A percentile compares a stretch with the other conserved stretches of the same genome.
phyloP scores from a whole-genome alignment of 208 protist genomes.

The Crithidia expoeki region DNA sequence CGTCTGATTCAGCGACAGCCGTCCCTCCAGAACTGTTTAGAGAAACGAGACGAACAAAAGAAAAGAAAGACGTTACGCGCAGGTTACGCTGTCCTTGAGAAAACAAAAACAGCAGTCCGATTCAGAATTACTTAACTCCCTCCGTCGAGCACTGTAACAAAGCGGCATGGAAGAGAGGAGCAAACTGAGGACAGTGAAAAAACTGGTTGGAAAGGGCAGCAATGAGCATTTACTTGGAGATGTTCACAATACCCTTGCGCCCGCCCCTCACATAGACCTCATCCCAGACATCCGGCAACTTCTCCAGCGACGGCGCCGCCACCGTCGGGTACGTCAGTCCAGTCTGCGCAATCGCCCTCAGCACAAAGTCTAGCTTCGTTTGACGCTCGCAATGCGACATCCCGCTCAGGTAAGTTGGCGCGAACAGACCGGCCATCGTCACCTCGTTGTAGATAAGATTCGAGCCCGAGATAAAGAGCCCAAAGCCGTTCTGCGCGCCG shows the following conservation, averaged over 20 bases:
- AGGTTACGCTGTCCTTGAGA: no score
- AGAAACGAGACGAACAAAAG: no score
- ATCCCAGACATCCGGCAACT: constrained; percentile 76
- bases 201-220: no score
- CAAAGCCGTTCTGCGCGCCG: constrained; percentile 77
- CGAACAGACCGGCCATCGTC: constrained; percentile 72
- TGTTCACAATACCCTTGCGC: constrained; percentile 57
- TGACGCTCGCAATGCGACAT: constrained; percentile 62
- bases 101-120: no score
- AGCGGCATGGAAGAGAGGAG: no score
- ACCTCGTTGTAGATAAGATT: constrained; percentile 78
- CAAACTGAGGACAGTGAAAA: no score
- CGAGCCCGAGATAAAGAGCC: constrained; percentile 66
- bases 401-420: constrained; percentile 50
- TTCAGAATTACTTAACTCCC: no score
- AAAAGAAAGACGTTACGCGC: no score
- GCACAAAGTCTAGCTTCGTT: constrained; percentile 68
- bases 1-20: no score
- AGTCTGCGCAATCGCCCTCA: constrained; percentile 41
- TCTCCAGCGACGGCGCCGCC: constrained; percentile 51
- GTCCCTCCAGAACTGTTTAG: no score
- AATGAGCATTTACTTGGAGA: constrained; percentile 15
- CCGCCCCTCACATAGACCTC: constrained; percentile 73
- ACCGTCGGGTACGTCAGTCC: constrained; percentile 58
- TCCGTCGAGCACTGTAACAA: no score